Evolutionary conservation across 306 rosid genomes (phyloP).

Genomic region (Rosa rugosa): DNA sequence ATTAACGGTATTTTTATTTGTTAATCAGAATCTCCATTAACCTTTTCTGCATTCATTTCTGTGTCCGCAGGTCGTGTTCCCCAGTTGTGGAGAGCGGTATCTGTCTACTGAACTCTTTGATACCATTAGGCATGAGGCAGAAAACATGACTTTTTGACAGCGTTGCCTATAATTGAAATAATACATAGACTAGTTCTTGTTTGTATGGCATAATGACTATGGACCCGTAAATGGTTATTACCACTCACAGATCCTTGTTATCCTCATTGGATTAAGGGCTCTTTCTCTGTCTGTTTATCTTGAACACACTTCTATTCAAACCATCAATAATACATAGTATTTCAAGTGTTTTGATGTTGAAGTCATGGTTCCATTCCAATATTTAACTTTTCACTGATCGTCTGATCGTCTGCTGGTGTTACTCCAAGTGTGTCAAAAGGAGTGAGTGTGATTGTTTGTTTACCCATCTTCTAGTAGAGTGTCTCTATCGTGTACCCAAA

Average conservation of each 20-base stretch:
- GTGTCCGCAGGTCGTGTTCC: slow-evolving; percentile 54
- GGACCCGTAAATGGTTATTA: background rate
- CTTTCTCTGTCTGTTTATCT: background rate
- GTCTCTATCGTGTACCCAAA: too few relatives aligned
- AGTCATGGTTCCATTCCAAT: too few relatives aligned
- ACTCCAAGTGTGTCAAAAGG: too few relatives aligned
- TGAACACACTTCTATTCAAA: background rate
- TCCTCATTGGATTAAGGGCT: background rate
- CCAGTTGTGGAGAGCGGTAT: slow-evolving; percentile 73
- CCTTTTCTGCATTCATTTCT: background rate
- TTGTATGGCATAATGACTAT: background rate
- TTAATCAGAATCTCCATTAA: too few relatives aligned
- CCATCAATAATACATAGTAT: background rate
- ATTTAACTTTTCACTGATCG: too few relatives aligned
- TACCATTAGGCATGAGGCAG: slow-evolving; percentile 53
- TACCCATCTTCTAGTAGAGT: too few relatives aligned
- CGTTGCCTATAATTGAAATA: background rate
- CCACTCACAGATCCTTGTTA: background rate
- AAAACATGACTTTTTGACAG: slow-evolving; percentile 41
- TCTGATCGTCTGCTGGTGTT: too few relatives aligned
- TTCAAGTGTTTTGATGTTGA: too few relatives aligned
- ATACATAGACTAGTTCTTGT: background rate
- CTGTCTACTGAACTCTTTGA: slow-evolving; percentile 58
- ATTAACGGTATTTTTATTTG: too few relatives aligned
- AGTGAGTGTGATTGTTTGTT: too few relatives aligned